Conservation (phyloP, 2,329 filamentous ascomycete species). For the Phoma herbarum region DNA sequence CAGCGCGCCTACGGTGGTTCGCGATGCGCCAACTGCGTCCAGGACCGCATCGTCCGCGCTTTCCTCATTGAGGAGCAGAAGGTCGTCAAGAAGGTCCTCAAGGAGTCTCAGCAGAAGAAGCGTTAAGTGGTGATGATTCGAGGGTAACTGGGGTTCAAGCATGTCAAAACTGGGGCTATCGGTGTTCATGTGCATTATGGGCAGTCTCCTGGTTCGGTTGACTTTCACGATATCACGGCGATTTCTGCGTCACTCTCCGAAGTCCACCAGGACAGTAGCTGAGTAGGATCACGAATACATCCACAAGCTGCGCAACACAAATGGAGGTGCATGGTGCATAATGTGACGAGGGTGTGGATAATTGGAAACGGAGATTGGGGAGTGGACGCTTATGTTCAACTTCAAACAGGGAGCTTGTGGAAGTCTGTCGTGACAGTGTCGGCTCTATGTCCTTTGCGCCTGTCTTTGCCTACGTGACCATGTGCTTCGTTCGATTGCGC, state of each 20-base stretch:
- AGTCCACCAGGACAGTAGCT: constrained; percentile 44
- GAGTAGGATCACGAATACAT: constrained; percentile 49
- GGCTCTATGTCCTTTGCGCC: not conserved
- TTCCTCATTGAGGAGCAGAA: constrained; percentile 99
- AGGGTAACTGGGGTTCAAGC: constrained; percentile 39
- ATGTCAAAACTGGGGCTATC: constrained; percentile 51
- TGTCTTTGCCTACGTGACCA: not conserved
- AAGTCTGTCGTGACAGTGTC: not conserved
- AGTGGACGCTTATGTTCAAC: not conserved
- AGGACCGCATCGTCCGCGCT: constrained; percentile 95
- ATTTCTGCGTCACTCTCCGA: constrained; percentile 47
- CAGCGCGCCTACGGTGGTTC: constrained; percentile 97
- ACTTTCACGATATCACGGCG: constrained; percentile 51
- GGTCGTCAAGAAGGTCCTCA: constrained; percentile 99
- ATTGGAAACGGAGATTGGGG: not conserved
- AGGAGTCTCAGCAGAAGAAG: constrained; percentile 90
- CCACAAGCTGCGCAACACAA: constrained; percentile 39
- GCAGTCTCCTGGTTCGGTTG: constrained; percentile 51
- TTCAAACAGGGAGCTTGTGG: not conserved
- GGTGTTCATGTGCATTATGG: constrained; percentile 55
- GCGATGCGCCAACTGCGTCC: constrained; percentile 98
- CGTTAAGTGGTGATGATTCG: constrained; percentile 47
- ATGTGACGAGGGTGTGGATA: constrained; percentile 6
- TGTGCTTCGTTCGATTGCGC: not conserved
- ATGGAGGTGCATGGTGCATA: constrained; percentile 8